A percentile compares a stretch with the other conserved stretches of the same genome.
Evolutionary conservation across 805 yeast species (phyloP).

Genomic region (Saccharomyces mikatae): DNA sequence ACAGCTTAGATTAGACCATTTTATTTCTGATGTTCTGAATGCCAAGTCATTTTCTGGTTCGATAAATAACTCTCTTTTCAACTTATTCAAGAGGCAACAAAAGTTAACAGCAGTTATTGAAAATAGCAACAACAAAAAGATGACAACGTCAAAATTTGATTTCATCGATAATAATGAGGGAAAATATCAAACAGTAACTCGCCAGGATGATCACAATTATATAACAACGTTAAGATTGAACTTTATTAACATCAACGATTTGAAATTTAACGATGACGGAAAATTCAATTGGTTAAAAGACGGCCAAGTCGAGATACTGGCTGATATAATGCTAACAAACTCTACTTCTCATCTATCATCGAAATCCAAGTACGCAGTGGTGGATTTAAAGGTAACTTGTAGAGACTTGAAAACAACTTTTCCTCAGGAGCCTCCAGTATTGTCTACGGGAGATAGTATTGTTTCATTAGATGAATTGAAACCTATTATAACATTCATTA

Average conservation of each 20-base stretch:
- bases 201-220: conserved; percentile 34
- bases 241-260: conserved; percentile 32
- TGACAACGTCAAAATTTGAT: conserved; percentile 23
- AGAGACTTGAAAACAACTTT: conserved; percentile 51
- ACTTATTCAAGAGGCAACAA: conserved; percentile 66
- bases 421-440: conserved; percentile 42
- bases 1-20: conserved; percentile 47
- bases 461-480: conserved; percentile 51
- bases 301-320: conserved; percentile 61
- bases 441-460: conserved; percentile 49
- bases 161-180: not conserved
- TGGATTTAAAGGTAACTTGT: conserved; percentile 59
- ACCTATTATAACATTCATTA: conserved; percentile 54
- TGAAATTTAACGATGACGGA: conserved; percentile 29
- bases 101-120: conserved; percentile 37
- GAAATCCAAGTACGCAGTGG: conserved; percentile 45
- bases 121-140: conserved; percentile 31
- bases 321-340: conserved; percentile 52
- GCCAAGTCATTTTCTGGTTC: conserved; percentile 69
- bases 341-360: not conserved
- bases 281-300: conserved; percentile 65
- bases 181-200: not conserved
- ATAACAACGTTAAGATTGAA: conserved; percentile 41
- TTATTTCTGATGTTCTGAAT: conserved; percentile 58
- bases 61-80: conserved; percentile 64